Evolutionary conservation across 2,329 filamentous ascomycete species (phyloP).

Genomic region (Rutstroemia sp.): DNA sequence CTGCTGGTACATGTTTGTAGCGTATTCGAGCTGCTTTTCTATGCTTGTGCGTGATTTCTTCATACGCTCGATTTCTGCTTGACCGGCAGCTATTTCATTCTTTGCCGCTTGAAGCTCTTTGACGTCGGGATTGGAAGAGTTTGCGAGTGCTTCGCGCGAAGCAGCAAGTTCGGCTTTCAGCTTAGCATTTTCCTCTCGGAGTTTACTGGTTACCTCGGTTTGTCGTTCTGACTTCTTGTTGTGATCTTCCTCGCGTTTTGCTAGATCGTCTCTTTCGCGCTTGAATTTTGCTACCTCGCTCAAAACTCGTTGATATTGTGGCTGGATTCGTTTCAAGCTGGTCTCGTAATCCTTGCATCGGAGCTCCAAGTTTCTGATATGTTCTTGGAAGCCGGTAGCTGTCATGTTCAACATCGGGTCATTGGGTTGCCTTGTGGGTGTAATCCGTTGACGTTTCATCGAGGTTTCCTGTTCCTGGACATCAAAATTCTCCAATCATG

Average conservation of each 20-base stretch:
- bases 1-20: conserved; percentile 24
- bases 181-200: conserved; percentile 18
- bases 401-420: conserved; percentile 20
- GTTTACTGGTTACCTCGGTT: conserved; percentile 19
- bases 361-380: conserved; percentile 38
- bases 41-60: conserved; percentile 15
- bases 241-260: conserved; percentile 13
- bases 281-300: conserved; percentile 45
- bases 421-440: background rate
- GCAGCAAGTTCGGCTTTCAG: conserved; percentile 24
- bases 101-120: conserved; percentile 36
- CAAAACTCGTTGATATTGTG: conserved; percentile 41
- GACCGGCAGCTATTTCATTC: conserved; percentile 26
- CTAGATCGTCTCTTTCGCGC: conserved; percentile 29
- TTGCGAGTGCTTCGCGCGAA: conserved; percentile 13
- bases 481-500: conserved; percentile 4
- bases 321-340: conserved; percentile 39
- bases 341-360: conserved; percentile 40
- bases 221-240: conserved; percentile 17
- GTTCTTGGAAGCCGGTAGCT: conserved; percentile 33
- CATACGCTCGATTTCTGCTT: conserved; percentile 18
- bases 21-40: conserved; percentile 25
- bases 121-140: conserved; percentile 33
- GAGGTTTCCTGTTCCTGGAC: background rate
- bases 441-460: conserved; percentile 4